phyloP scores from a whole-genome alignment of 2,329 filamentous ascomycete genomes.

The Botryotinia convoluta region DNA sequence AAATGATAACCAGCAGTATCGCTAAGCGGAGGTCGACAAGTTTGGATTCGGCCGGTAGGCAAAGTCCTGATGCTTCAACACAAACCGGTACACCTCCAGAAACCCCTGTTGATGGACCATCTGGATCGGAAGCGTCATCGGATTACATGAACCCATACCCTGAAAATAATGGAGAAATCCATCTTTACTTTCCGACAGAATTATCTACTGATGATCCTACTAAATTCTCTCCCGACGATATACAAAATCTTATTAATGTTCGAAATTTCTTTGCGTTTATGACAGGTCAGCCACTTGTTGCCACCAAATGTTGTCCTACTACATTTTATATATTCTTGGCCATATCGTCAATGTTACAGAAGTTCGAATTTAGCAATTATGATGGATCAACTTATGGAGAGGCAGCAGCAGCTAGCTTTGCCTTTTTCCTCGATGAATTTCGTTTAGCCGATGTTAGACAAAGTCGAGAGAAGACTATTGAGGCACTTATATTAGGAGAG shows the following conservation, averaged over 20 bases:
- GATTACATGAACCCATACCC: conserved; percentile 30
- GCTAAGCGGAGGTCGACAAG: conserved; percentile 40
- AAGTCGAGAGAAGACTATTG: conserved; percentile 84
- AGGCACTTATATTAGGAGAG: conserved; percentile 86
- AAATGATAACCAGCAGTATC: conserved; percentile 21
- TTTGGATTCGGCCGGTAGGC: conserved; percentile 42
- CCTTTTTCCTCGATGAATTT: conserved; percentile 74
- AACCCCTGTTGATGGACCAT: conserved; percentile 27
- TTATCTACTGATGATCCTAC: conserved; percentile 23
- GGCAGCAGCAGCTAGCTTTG: conserved; percentile 62
- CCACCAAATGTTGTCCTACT: conserved; percentile 51
- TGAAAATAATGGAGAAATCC: conserved; percentile 45
- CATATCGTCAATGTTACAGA: conserved; percentile 52
- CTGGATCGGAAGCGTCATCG: conserved; percentile 27
- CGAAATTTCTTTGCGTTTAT: conserved; percentile 67
- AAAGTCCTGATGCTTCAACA: conserved; percentile 36
- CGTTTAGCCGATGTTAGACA: conserved; percentile 74
- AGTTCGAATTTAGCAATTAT: conserved; percentile 56
- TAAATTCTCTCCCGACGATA: conserved; percentile 44
- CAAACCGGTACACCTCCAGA: conserved; percentile 42
- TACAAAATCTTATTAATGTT: conserved; percentile 56
- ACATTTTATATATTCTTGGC: conserved; percentile 55
- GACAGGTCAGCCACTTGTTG: conserved; percentile 61
- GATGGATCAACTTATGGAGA: conserved; percentile 60
- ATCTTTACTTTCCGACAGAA: conserved; percentile 51